These are phyloP conservation scores for Diaporthe citrichinensis DNA, from an alignment of 2,329 filamentous ascomycete species.

Conservation along the genomic window DNA sequence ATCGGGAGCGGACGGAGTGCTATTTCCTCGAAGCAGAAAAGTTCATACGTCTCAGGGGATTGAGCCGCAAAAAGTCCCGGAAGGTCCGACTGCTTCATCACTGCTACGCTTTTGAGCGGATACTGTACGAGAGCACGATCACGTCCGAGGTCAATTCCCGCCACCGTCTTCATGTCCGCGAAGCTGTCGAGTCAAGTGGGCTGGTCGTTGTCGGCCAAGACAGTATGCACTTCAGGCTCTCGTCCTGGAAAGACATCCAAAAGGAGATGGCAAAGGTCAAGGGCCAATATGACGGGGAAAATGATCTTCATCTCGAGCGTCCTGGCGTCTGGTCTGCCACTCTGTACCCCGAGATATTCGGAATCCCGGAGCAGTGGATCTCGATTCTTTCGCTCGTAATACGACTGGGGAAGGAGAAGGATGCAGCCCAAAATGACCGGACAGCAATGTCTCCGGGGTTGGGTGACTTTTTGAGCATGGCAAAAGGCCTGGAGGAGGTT, in stretches of 20 bases:
- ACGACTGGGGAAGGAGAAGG: slow-evolving; percentile 54
- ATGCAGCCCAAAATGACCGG: slow-evolving; percentile 45
- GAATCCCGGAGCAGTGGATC: slow-evolving; percentile 54
- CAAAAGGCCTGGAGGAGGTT: slow-evolving; percentile 51
- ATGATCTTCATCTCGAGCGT: slow-evolving; percentile 55
- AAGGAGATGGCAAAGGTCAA: slow-evolving; percentile 51
- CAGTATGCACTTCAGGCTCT: slow-evolving; percentile 51
- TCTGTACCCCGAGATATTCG: slow-evolving; percentile 58
- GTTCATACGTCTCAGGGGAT: slow-evolving; percentile 54
- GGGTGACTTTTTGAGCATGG: slow-evolving; percentile 50
- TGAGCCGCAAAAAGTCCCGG: slow-evolving; percentile 55
- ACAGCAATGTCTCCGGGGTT: slow-evolving; percentile 40
- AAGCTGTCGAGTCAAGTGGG: slow-evolving; percentile 44
- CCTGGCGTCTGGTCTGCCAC: slow-evolving; percentile 54
- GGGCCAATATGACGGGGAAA: slow-evolving; percentile 54
- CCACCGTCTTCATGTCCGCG: slow-evolving; percentile 43
- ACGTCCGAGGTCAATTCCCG: slow-evolving; percentile 42
- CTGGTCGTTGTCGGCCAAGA: slow-evolving; percentile 43
- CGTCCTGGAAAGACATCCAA: slow-evolving; percentile 49
- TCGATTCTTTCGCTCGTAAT: slow-evolving; percentile 53
- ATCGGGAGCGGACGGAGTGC: slow-evolving; percentile 52
- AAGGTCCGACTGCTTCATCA: slow-evolving; percentile 59
- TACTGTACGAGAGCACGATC: slow-evolving; percentile 57
- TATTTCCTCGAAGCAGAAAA: slow-evolving; percentile 58
- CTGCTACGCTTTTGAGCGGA: slow-evolving; percentile 56